Conservation (phyloP, 1,284 basidiomycete species). For the Austroboletus olivaceoglutinosus region DNA sequence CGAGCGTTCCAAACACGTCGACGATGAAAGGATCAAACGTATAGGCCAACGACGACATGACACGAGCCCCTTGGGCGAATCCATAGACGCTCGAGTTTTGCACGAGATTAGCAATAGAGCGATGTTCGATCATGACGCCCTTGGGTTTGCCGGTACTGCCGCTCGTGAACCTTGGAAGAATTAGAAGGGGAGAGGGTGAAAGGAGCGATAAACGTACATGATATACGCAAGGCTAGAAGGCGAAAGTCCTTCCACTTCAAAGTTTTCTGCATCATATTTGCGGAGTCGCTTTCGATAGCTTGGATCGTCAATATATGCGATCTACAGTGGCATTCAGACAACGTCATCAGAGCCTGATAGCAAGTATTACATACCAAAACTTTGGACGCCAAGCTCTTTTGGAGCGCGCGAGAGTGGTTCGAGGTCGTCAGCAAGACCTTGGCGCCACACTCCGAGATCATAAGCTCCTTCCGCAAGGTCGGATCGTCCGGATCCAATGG, state of each 20-base stretch:
- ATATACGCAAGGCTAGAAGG: constrained; percentile 29
- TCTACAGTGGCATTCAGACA: constrained; percentile 13
- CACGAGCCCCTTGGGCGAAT: constrained; percentile 22
- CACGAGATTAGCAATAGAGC: constrained; percentile 33
- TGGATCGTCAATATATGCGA: constrained; percentile 27
- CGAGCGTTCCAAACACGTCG: constrained; percentile 28
- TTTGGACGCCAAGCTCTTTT: constrained; percentile 23
- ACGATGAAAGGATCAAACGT: constrained; percentile 32
- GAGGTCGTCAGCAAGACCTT: constrained; percentile 28
- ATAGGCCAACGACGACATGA: constrained; percentile 31
- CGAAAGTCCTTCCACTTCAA: constrained; percentile 21
- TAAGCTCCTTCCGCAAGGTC: constrained; percentile 29
- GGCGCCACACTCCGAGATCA: constrained; percentile 30
- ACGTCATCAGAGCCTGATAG: background rate
- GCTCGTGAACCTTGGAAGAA: constrained; percentile 26
- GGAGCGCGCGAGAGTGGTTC: constrained; percentile 21
- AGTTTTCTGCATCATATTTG: constrained; percentile 14
- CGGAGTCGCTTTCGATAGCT: constrained; percentile 24
- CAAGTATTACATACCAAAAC: constrained; percentile 22
- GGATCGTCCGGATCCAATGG: constrained; percentile 35
- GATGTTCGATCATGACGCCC: constrained; percentile 33
- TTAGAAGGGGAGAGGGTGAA: constrained; percentile 1
- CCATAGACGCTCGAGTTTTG: constrained; percentile 27
- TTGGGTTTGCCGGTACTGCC: constrained; percentile 29
- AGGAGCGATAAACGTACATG: constrained; percentile 17